These are phyloP conservation scores for Plantago elongata DNA, from an alignment of 257 asterid species.

Conservation along the genomic window DNA sequence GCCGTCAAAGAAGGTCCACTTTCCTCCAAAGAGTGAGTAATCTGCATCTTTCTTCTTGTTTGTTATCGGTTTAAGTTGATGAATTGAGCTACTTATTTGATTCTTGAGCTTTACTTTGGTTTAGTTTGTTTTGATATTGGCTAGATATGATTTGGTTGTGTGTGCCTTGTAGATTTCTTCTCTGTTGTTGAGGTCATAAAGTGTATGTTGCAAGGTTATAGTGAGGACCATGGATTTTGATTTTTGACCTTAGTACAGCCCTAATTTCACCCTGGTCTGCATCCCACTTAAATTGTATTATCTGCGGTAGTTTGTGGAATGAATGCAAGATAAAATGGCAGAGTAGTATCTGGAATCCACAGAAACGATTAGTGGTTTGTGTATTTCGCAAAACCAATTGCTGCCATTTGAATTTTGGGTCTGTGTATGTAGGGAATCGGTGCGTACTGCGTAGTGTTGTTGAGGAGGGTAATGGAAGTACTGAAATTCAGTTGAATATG, in stretches of 20 bases:
- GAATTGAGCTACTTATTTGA: conserved; percentile 1
- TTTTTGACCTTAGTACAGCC: too few relatives aligned
- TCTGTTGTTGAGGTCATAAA: not conserved
- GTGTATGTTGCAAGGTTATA: not conserved
- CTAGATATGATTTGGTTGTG: conserved; percentile 9
- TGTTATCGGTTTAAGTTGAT: conserved; percentile 5
- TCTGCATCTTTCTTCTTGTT: not conserved
- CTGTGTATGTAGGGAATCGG: too few relatives aligned
- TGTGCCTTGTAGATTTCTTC: not conserved
- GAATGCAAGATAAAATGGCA: too few relatives aligned
- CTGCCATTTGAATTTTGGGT: not conserved
- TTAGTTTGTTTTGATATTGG: not conserved
- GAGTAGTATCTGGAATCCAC: not conserved
- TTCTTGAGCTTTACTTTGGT: conserved; percentile 5
- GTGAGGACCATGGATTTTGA: too few relatives aligned
- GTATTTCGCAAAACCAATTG: not conserved
- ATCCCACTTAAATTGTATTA: too few relatives aligned
- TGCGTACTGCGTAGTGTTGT: too few relatives aligned
- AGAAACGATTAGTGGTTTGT: not conserved
- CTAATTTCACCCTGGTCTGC: too few relatives aligned
- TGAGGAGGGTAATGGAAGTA: too few relatives aligned
- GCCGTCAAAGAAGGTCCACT: conserved; percentile 20
- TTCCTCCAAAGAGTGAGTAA: conserved; percentile 48
- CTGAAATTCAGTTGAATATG: too few relatives aligned
- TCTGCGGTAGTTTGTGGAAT: too few relatives aligned